Percentiles rank a stretch among this genome's conserved stretches.
Conservation (phyloP, 768 basidiomycete species). For the Leccinum aurantiacum region DNA sequence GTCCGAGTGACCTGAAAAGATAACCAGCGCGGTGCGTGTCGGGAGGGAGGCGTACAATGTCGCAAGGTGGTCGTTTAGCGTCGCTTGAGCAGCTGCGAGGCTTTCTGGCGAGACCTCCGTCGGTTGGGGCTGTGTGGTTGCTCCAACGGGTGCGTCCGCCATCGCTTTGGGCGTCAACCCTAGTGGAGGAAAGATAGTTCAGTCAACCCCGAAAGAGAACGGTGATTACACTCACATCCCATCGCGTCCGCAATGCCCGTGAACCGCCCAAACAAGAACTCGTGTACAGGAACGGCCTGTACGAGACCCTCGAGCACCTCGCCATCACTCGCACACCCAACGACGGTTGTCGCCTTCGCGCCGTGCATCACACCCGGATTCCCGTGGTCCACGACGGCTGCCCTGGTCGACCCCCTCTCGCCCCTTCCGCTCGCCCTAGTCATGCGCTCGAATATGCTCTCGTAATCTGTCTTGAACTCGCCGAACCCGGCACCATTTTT, state of each 20-base stretch:
- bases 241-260: conserved; percentile 76
- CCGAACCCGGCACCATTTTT: conserved; percentile 78
- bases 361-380: conserved; percentile 85
- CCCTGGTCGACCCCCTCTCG: conserved; percentile 43
- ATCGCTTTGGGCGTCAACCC: conserved; percentile 62
- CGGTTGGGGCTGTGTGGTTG: conserved; percentile 15
- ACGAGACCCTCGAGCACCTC: conserved; percentile 75
- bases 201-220: neutral
- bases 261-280: conserved; percentile 83
- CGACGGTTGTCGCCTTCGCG: conserved; percentile 71
- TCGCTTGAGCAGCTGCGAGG: conserved; percentile 39
- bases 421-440: conserved; percentile 48
- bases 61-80: conserved; percentile 61
- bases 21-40: conserved; percentile 73
- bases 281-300: conserved; percentile 59
- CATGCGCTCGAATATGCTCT: conserved; percentile 88
- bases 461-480: conserved; percentile 80
- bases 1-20: conserved; percentile 89
- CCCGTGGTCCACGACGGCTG: conserved; percentile 83
- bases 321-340: conserved; percentile 74
- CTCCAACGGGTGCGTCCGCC: conserved; percentile 33
- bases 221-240: conserved; percentile 61
- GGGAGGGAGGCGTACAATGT: conserved; percentile 70
- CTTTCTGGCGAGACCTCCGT: conserved; percentile 37
- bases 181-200: conserved; percentile 25